Conservation (phyloP, 108 stramenopile genomes). For the Stephanodiscus triporus region DNA sequence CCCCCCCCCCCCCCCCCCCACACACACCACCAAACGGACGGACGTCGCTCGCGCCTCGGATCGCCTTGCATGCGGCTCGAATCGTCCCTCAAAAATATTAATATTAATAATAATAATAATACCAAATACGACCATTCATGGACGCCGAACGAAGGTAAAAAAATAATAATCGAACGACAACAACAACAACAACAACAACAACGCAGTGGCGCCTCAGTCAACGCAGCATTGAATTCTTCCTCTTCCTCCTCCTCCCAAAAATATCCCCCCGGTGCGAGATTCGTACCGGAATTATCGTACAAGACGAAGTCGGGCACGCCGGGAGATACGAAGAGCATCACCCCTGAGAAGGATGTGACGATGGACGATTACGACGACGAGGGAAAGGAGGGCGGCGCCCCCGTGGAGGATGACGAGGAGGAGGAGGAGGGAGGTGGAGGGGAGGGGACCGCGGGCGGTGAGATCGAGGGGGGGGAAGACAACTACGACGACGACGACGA, state of each 20-base stretch:
- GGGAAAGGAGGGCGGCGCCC: neutral
- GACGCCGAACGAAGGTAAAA: neutral
- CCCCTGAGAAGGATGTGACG: conserved; percentile 27
- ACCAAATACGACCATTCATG: neutral
- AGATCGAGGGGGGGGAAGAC: neutral
- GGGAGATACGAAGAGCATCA: conserved; percentile 21
- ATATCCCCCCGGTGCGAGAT: neutral
- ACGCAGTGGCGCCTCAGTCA: neutral
- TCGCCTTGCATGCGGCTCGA: neutral
- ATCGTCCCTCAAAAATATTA: neutral
- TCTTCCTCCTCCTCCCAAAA: conserved; percentile 1
- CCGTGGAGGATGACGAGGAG: neutral
- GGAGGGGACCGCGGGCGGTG: neutral
- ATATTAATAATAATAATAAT: neutral
- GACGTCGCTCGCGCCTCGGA: neutral
- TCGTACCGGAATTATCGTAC: neutral
- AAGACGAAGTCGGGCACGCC: conserved; percentile 2
- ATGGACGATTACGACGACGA: conserved; percentile 12
- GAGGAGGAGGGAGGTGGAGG: conserved; percentile 1
- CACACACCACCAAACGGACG: neutral
- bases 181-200: too few relatives aligned
- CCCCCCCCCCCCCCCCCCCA: neutral
- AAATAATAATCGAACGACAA: neutral
- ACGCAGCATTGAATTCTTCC: neutral
- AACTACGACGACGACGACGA: neutral